These are phyloP conservation scores for Lichtheimia hyalospora DNA, from an alignment of 371 early-diverging fungal species.

Conservation along the genomic window DNA sequence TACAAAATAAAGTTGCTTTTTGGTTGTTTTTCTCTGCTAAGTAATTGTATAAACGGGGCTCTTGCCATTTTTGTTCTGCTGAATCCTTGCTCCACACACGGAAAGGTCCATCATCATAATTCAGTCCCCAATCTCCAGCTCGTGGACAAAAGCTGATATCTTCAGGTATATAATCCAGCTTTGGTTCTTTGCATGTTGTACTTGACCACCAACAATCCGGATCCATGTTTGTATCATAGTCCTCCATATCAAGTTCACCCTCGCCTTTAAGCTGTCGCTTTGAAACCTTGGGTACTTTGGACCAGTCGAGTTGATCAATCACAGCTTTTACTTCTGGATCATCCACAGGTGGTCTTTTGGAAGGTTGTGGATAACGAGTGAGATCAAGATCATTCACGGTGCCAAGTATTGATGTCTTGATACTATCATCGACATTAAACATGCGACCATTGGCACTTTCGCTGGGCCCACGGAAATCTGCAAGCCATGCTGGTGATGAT, in stretches of 20 bases:
- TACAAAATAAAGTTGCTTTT: slow-evolving; percentile 20
- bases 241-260: slow-evolving; percentile 3
- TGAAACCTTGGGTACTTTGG: slow-evolving; percentile 32
- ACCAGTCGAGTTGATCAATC: slow-evolving; percentile 35
- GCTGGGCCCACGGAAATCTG: slow-evolving; percentile 8
- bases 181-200: slow-evolving; percentile 19
- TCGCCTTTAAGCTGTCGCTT: slow-evolving; percentile 8
- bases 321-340: slow-evolving; percentile 35
- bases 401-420: slow-evolving; percentile 2
- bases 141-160: slow-evolving; percentile 21
- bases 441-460: slow-evolving; percentile 13
- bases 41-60: slow-evolving; percentile 18
- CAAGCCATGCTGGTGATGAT: slow-evolving; percentile 20
- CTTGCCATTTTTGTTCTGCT: slow-evolving; percentile 5
- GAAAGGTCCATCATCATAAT: slow-evolving; percentile 19
- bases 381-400: background rate
- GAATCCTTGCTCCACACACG: slow-evolving; percentile 14
- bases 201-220: slow-evolving; percentile 30
- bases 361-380: slow-evolving; percentile 11
- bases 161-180: slow-evolving; percentile 15
- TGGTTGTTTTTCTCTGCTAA: slow-evolving; percentile 14
- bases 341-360: slow-evolving; percentile 18
- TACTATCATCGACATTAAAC: slow-evolving; percentile 3
- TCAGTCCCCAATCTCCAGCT: slow-evolving; percentile 29
- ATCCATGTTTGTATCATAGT: slow-evolving; percentile 11